phyloP scores from a whole-genome alignment of 345 rosid species.

The Populus deltoides region DNA sequence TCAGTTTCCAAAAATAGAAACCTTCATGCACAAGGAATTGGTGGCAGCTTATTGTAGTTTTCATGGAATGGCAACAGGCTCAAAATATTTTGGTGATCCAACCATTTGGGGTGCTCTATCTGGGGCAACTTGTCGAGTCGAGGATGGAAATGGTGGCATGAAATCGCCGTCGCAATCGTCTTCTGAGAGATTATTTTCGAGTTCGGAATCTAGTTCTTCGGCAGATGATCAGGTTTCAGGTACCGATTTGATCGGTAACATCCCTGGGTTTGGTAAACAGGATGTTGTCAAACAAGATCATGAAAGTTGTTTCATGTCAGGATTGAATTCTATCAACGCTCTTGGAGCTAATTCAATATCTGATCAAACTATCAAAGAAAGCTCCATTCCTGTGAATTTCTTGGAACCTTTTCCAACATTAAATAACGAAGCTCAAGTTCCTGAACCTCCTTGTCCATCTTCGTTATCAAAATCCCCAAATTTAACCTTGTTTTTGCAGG shows the following conservation, averaged over 20 bases:
- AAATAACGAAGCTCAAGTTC: slow-evolving; percentile 16
- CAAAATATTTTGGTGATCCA: slow-evolving; percentile 35
- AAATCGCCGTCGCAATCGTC: slow-evolving; percentile 20
- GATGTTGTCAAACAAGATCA: slow-evolving; percentile 14
- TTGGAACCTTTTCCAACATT: slow-evolving; percentile 39
- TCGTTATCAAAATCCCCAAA: slow-evolving; percentile 36
- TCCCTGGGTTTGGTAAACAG: slow-evolving; percentile 33
- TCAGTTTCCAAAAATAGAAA: slow-evolving; percentile 54
- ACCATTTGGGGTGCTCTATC: slow-evolving; percentile 29
- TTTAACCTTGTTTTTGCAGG: slow-evolving; percentile 55
- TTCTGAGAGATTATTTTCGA: slow-evolving; percentile 23
- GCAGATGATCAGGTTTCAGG: slow-evolving; percentile 26
- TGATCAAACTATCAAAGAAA: slow-evolving; percentile 22
- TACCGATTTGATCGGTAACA: slow-evolving; percentile 14
- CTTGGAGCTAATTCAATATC: slow-evolving; percentile 5
- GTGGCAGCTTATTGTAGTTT: slow-evolving; percentile 29
- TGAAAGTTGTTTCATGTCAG: slow-evolving; percentile 23
- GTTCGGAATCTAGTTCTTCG: slow-evolving; percentile 30
- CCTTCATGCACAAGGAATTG: slow-evolving; percentile 43
- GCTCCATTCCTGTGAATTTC: slow-evolving; percentile 38
- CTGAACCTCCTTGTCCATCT: slow-evolving; percentile 33
- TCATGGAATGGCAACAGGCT: slow-evolving; percentile 27
- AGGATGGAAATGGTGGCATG: slow-evolving; percentile 20
- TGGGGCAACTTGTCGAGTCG: neutral
- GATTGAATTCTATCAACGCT: slow-evolving; percentile 18